phyloP scores from a whole-genome alignment of 2,329 filamentous ascomycete species.

The Aspergillus clavatus region DNA sequence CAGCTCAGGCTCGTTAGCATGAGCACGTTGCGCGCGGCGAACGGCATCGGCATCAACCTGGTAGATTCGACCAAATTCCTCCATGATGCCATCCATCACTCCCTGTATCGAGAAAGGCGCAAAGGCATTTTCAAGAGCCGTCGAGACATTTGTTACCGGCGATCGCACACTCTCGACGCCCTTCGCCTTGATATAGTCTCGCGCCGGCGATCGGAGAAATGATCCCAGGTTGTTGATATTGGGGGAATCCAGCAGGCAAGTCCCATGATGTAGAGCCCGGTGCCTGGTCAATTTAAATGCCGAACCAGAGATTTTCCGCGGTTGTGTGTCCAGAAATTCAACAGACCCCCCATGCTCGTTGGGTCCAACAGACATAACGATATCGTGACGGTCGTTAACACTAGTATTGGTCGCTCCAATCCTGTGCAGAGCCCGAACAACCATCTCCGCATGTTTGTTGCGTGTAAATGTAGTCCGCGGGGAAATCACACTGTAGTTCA shows the following conservation, averaged over 20 bases:
- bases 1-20: slow-evolving; percentile 29
- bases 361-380: slow-evolving; percentile 61
- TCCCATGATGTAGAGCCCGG: slow-evolving; percentile 86
- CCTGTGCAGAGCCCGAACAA: slow-evolving; percentile 69
- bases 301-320: slow-evolving; percentile 83
- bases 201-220: slow-evolving; percentile 73
- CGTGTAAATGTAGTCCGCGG: slow-evolving; percentile 72
- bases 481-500: slow-evolving; percentile 91
- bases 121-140: slow-evolving; percentile 47
- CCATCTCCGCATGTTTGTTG: slow-evolving; percentile 86
- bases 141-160: slow-evolving; percentile 70
- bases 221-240: slow-evolving; percentile 65
- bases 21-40: slow-evolving; percentile 28
- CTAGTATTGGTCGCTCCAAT: slow-evolving; percentile 50
- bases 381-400: slow-evolving; percentile 90
- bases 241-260: slow-evolving; percentile 73
- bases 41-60: slow-evolving; percentile 37
- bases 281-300: slow-evolving; percentile 86
- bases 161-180: slow-evolving; percentile 91
- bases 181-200: slow-evolving; percentile 68
- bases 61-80: slow-evolving; percentile 67
- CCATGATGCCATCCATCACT: slow-evolving; percentile 52
- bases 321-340: slow-evolving; percentile 33
- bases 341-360: slow-evolving; percentile 14
- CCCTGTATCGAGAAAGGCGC: slow-evolving; percentile 45